Evolutionary conservation across 208 protist genomes (phyloP).

Genomic region (Crithidia fasciculata): DNA sequence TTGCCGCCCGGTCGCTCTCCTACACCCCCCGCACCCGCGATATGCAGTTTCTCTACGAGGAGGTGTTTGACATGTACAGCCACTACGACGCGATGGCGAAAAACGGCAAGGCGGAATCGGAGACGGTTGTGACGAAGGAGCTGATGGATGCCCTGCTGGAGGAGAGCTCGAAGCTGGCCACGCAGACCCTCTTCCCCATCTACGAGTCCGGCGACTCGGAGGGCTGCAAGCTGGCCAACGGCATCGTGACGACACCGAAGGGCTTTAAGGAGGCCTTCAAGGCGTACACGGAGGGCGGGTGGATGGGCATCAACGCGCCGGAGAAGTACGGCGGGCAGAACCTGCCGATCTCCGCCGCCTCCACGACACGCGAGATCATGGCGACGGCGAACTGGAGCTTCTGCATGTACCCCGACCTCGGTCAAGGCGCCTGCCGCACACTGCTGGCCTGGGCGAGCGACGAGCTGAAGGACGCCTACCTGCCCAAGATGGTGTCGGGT

Average conservation of each 20-base stretch:
- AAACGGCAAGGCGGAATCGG: conserved; percentile 25
- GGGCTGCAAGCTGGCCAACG: conserved; percentile 60
- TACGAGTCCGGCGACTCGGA: conserved; percentile 65
- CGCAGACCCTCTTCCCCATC: conserved; percentile 59
- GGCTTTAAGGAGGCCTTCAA: conserved; percentile 92
- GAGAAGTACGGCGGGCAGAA: conserved; percentile 88
- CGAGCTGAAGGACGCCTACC: conserved; percentile 82
- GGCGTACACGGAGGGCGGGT: conserved; percentile 72
- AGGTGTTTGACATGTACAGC: conserved; percentile 82
- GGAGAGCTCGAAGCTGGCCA: conserved; percentile 65
- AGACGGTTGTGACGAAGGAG: conserved; percentile 62
- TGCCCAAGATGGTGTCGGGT: conserved; percentile 74
- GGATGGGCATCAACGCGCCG: conserved; percentile 68
- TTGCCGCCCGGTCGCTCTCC: conserved; percentile 39
- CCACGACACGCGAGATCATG: conserved; percentile 74
- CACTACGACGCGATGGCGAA: conserved; percentile 77
- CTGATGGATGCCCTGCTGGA: conserved; percentile 78
- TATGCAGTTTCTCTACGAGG: conserved; percentile 78
- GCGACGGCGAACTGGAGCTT: conserved; percentile 87
- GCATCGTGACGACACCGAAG: conserved; percentile 69
- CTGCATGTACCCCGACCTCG: conserved; percentile 87
- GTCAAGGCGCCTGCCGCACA: conserved; percentile 62
- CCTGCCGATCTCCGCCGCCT: conserved; percentile 70
- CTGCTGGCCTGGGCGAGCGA: conserved; percentile 71
- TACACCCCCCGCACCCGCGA: conserved; percentile 63